phyloP scores from a whole-genome alignment of 78 protist genomes.

The Isochrysis galbana region DNA sequence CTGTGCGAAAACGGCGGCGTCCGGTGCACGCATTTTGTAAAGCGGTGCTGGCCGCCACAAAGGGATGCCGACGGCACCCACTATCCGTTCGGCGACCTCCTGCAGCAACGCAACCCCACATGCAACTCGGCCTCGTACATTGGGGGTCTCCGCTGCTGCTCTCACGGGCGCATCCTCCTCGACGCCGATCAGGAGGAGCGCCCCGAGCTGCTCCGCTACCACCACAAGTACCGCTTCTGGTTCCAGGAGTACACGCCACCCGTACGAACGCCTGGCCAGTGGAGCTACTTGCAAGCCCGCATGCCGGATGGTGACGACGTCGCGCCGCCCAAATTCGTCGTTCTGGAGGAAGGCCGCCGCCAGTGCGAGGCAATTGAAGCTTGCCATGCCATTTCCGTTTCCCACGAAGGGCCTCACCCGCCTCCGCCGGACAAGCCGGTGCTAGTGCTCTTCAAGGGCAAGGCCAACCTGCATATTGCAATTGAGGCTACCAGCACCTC shows the following conservation, averaged over 20 bases:
- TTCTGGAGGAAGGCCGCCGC: no score
- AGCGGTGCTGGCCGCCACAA: not conserved
- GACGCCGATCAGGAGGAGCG: not conserved
- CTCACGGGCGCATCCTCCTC: not conserved
- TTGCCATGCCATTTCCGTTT: no score
- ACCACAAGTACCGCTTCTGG: constrained; percentile 35
- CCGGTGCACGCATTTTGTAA: not conserved
- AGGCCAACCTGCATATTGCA: no score
- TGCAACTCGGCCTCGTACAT: not conserved
- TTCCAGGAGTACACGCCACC: constrained; percentile 10
- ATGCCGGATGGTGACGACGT: no score
- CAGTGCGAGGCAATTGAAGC: no score
- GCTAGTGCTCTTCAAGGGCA: no score
- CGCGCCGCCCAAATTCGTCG: no score
- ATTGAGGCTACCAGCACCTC: not conserved
- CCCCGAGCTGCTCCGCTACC: not conserved
- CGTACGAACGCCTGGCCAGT: no score
- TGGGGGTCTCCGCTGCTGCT: constrained; percentile 20
- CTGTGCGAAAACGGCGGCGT: not conserved
- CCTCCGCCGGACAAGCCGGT: no score
- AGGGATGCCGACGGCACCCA: not conserved
- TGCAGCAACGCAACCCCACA: not conserved
- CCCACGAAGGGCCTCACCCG: no score
- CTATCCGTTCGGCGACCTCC: not conserved
- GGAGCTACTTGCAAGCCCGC: no score